Percentiles rank a stretch among this genome's conserved stretches.
Conservation (phyloP, 1,139 yeast genomes). For the Protomyces gravidus region DNA sequence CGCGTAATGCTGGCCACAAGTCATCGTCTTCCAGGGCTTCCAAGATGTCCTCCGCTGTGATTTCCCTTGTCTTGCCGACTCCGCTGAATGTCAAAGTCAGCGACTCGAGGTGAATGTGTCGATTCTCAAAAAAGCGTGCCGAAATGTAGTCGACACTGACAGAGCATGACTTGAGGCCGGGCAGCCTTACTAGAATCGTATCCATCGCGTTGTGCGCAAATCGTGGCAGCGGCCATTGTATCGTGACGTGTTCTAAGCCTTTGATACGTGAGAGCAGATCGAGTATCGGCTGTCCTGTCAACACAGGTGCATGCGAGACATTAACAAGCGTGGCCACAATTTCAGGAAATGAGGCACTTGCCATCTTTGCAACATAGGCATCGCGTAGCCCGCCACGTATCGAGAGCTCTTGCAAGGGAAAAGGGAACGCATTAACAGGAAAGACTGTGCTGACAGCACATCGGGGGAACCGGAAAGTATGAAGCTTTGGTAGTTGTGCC, state of each 20-base stretch:
- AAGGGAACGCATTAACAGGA: conserved; percentile 19
- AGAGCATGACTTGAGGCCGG: background rate
- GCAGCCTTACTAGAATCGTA: conserved; percentile 3
- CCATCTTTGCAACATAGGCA: conserved; percentile 15
- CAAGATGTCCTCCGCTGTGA: conserved; percentile 7
- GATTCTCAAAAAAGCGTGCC: conserved; percentile 16
- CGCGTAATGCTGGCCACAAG: background rate
- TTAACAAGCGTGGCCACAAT: background rate
- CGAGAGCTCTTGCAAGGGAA: conserved; percentile 4
- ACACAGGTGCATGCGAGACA: conserved; percentile 15
- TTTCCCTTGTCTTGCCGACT: conserved; percentile 11
- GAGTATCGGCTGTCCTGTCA: conserved; percentile 16
- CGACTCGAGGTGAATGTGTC: conserved; percentile 2
- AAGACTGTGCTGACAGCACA: conserved; percentile 18
- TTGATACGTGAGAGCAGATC: background rate
- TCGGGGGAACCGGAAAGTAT: conserved; percentile 20
- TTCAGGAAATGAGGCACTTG: background rate
- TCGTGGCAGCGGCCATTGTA: conserved; percentile 22
- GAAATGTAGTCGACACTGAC: conserved; percentile 19
- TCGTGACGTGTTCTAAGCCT: conserved; percentile 1
- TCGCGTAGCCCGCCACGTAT: conserved; percentile 25
- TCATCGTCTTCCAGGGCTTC: conserved; percentile 15
- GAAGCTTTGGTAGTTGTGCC: background rate
- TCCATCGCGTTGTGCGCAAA: conserved; percentile 15
- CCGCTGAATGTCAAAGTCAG: conserved; percentile 8